Conservation (phyloP, 176 grass and related monocot species). For the Dendrocalamus sinicus region DNA sequence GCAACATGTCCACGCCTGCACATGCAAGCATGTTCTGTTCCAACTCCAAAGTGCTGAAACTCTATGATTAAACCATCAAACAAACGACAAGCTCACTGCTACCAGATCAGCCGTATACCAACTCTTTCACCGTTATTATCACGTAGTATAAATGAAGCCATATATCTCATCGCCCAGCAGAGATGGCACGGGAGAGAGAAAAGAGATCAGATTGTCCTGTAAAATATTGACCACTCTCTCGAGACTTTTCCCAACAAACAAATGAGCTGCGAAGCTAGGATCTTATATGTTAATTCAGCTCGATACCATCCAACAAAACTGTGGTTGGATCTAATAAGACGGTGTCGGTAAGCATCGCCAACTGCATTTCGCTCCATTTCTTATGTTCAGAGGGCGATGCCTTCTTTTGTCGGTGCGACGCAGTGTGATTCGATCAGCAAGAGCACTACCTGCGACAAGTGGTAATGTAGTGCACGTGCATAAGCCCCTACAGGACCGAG, state of each 20-base stretch:
- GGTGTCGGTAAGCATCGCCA: slow-evolving; percentile 13
- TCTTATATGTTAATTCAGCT: neutral
- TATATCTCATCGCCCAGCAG: neutral
- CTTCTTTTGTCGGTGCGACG: slow-evolving; percentile 22
- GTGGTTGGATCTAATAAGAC: neutral
- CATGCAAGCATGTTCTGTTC: too few relatives aligned
- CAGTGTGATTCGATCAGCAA: neutral
- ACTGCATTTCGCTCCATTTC: neutral
- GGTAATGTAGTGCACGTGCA: neutral
- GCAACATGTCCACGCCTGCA: too few relatives aligned
- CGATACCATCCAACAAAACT: neutral
- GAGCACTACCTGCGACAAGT: neutral
- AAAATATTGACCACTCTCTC: neutral
- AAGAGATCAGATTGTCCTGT: neutral
- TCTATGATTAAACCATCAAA: too few relatives aligned
- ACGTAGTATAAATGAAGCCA: neutral
- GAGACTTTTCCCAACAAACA: neutral
- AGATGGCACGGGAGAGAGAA: neutral
- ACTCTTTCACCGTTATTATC: too few relatives aligned
- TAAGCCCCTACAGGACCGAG: neutral
- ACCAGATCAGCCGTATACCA: too few relatives aligned
- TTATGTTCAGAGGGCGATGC: neutral
- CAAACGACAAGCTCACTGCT: too few relatives aligned
- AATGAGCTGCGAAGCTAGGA: neutral
- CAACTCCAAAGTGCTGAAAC: too few relatives aligned